Evolutionary conservation across 805 yeast species (phyloP).

Genomic region (Tetrapisispora taiwanensis): DNA sequence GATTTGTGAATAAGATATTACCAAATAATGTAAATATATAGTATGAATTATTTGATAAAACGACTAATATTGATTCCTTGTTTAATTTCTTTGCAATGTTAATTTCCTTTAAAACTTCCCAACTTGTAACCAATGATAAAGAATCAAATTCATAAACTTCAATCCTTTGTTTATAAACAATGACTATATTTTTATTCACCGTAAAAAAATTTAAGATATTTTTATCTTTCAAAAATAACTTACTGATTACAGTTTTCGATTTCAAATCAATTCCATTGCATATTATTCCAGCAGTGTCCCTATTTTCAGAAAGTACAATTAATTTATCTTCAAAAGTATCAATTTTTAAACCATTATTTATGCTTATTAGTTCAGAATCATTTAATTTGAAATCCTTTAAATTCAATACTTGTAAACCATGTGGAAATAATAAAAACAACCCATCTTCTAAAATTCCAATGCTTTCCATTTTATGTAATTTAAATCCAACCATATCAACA

Average conservation of each 20-base stretch:
- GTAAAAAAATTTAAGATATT: background rate
- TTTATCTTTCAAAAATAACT: background rate
- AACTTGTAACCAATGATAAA: background rate
- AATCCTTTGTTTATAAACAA: background rate
- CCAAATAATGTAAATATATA: slow-evolving; percentile 22
- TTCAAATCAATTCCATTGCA: background rate
- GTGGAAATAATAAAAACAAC: slow-evolving; percentile 21
- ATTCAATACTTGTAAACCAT: slow-evolving; percentile 24
- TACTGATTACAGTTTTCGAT: background rate
- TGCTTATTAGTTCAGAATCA: slow-evolving; percentile 17
- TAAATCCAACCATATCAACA: slow-evolving; percentile 21
- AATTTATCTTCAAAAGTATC: slow-evolving; percentile 13
- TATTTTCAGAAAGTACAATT: slow-evolving; percentile 12
- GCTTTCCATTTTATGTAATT: slow-evolving; percentile 8
- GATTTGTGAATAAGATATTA: slow-evolving; percentile 20
- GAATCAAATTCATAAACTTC: background rate
- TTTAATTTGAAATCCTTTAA: slow-evolving; percentile 22
- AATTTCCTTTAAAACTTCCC: slow-evolving; percentile 4
- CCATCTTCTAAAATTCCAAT: slow-evolving; percentile 13
- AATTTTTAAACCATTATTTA: slow-evolving; percentile 14
- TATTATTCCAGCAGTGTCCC: background rate
- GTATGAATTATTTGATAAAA: slow-evolving; percentile 16
- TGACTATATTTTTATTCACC: background rate
- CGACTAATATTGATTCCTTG: slow-evolving; percentile 11
- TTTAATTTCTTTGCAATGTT: slow-evolving; percentile 15